Percentiles rank a stretch among this genome's conserved stretches.
These are phyloP conservation scores for Candida tetrigidarum DNA, from an alignment of 1,139 yeast species.

Conservation along the genomic window DNA sequence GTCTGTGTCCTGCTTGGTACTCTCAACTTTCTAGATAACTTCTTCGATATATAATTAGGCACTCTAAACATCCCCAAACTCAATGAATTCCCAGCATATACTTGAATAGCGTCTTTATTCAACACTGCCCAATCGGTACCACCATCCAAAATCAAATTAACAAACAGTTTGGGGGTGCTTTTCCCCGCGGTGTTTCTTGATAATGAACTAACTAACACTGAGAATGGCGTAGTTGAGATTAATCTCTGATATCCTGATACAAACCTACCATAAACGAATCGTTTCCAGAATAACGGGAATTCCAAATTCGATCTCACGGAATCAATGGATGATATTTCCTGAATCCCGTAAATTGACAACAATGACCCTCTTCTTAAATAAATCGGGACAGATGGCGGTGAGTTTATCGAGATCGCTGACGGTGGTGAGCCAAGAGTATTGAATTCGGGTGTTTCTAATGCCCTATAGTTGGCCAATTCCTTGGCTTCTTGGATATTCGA, in stretches of 20 bases:
- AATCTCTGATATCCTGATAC: constrained; percentile 47
- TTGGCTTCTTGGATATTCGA: constrained; percentile 25
- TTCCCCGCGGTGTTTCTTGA: constrained; percentile 21
- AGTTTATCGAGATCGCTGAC: constrained; percentile 44
- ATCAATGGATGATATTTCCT: constrained; percentile 20
- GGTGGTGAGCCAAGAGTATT: constrained; percentile 49
- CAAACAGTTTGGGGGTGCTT: constrained; percentile 39
- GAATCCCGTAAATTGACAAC: constrained; percentile 47
- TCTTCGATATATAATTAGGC: constrained; percentile 46
- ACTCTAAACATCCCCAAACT: constrained; percentile 34
- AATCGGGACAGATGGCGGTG: constrained; percentile 64
- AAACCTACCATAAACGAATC: constrained; percentile 47
- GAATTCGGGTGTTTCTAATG: constrained; percentile 31
- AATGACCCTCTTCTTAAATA: constrained; percentile 51
- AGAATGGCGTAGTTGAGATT: constrained; percentile 52
- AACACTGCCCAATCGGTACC: constrained; percentile 64
- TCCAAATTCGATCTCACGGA: constrained; percentile 35
- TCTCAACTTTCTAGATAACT: constrained; percentile 30
- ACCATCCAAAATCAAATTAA: constrained; percentile 55
- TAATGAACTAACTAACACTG: constrained; percentile 34
- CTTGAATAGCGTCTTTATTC: constrained; percentile 49
- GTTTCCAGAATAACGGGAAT: constrained; percentile 37
- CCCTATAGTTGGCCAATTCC: constrained; percentile 19
- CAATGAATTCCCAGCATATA: constrained; percentile 55
- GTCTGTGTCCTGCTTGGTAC: constrained; percentile 30